phyloP scores from a whole-genome alignment of 2,329 filamentous ascomycete species.

The Zasmidium angulare region DNA sequence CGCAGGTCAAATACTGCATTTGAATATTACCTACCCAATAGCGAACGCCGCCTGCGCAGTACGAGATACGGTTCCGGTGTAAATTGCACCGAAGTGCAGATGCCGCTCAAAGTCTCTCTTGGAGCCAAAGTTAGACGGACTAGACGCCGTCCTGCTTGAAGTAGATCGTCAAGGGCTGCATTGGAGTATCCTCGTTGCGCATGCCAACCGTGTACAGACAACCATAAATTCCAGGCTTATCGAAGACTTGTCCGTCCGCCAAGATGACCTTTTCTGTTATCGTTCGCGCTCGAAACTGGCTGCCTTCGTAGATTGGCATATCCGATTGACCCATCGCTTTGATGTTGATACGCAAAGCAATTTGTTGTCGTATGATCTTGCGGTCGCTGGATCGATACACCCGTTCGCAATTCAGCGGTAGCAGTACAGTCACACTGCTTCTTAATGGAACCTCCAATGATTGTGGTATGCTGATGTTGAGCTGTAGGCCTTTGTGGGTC shows the following conservation, averaged over 20 bases:
- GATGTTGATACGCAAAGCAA: conserved; percentile 4
- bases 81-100: neutral
- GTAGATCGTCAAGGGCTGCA: conserved; percentile 2
- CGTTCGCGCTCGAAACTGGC: neutral
- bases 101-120: neutral
- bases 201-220: conserved; percentile 4
- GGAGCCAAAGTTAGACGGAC: neutral
- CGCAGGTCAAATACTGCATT: too few species aligned
- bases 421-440: neutral
- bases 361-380: neutral
- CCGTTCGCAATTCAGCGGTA: conserved; percentile 4
- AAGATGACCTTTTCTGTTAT: neutral
- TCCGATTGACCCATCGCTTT: conserved; percentile 1
- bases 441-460: conserved; percentile 2
- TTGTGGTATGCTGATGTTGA: conserved; percentile 1
- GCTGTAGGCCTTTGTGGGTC: conserved; percentile 8
- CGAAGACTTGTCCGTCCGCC: conserved; percentile 1
- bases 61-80: too few species aligned
- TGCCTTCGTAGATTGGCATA: conserved; percentile 4
- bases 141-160: conserved; percentile 1
- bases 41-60: too few species aligned
- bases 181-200: neutral
- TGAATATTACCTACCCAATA: too few species aligned
- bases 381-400: neutral
- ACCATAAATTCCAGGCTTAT: conserved; percentile 4